Base-by-base conservation (phyloP, 306 rosid genomes). In the Pterocarpus macrocarpus region DNA sequence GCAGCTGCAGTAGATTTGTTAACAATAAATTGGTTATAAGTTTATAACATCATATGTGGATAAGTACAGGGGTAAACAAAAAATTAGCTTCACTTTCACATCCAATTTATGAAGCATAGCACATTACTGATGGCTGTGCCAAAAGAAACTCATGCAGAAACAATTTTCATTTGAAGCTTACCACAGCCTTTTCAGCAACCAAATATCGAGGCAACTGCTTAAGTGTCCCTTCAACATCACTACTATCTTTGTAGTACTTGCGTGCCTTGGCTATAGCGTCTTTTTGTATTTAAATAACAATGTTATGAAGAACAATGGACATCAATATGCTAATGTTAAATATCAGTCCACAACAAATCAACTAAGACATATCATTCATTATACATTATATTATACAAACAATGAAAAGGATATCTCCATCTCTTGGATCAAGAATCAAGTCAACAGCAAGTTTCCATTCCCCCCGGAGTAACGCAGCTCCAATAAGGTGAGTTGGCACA, bases 381-480 rank as follows among this genome's bases (percentile, higher is more conserved):
- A 65, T 7, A 52, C 6, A 43, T 43, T 43, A 76, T 30, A 79
- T 53, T n/a, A 59, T 9, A 80, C 64, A 68, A 74, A 70, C 56
- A 73, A 56, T 63, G 38, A 86, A 87, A 90, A 95, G 99, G 99
- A 95, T 95, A 95, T 95, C 98, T 70, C 98, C 98, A 59, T 90
- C 97, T 86, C 98, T 92, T 85, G 99, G 99, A 89, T 93, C 93
- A 86, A 95, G 99, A 86, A 95, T 92, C 93, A 93, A 45, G 85
- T 87, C 87, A 43, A 91, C 90, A 65, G 90, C 94, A 64, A 71
- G 73, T 83, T 91, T 84, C 99, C 99, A 93, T 86, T 95, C 93
- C 80, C 99, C 99, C 78, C 87, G 89, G 30, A 95, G 85, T 77
- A 95, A 85, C 53, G 94, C 83, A 45, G 89, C 91, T 78, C 99